Evolutionary conservation across 495 filamentous ascomycete species (phyloP), one percentile per base, ranked within the genome.

Genomic region (Hyaloscypha variabilis): DNA sequence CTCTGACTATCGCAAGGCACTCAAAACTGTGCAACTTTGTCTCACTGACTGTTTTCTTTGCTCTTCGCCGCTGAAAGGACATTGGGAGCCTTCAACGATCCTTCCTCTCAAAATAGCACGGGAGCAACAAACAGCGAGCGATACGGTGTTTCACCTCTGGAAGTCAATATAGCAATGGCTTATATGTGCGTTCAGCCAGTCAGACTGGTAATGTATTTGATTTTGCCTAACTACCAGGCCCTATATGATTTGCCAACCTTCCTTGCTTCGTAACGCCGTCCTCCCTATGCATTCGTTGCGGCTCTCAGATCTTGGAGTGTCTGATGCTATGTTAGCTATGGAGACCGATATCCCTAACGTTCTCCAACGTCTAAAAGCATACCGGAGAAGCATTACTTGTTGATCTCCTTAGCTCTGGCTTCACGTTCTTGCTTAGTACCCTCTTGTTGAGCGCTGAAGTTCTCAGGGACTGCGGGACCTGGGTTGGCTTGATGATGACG

Each of bases 401-500:
- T 91, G 68, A 92, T 68, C 69, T 86, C 84, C 70, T 86, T 76
- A 52, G 83, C 84, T 73, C 85, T 89, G 5, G 83, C 86, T 66
- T 82, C 77, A 46, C 87, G 83, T 69, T 92, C 89, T 71, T 90
- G 88, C 72, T 85, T 87, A n/a, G 88, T 84, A 17, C 83, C 83
- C 69, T 85, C 81, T 72, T 83, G 75, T 61, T 77, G 69, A 19
- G 70, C 72, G 34, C 73, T 70, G 72, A 86, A 78, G 58, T 79
- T 73, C 60, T 81, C 72, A 1, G 80, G 76, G 25, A 85, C 67
- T 28, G 71, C 83, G 3, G 83, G 83, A 11, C 83, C 83, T 1
- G 82, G 82, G 54, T 78, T 72, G 21, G 82, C 82, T 42, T 78
- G 66, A 68, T 81, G 79, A 23, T 79, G 74, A 57, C 73, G 71